A percentile compares a stretch with the other conserved stretches of the same genome.
These are phyloP conservation scores for Chlorella sp. DNA, from an alignment of 139 green algal species.

Conservation along the genomic window DNA sequence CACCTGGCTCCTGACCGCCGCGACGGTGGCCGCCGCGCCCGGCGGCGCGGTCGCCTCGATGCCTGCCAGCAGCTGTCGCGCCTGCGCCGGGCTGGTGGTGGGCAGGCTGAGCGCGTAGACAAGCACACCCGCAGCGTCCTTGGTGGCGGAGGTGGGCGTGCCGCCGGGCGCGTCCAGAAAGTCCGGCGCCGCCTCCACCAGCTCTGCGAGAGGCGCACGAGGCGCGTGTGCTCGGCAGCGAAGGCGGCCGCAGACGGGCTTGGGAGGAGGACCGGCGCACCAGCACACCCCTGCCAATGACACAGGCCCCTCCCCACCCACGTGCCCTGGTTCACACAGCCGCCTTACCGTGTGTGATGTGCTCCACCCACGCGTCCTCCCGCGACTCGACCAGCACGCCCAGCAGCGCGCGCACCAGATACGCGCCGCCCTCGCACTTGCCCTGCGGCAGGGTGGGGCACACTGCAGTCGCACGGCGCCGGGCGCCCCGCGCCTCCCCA, in stretches of 20 bases:
- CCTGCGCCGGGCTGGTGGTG: no score
- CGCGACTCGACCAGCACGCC: neutral
- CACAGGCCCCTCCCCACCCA: neutral
- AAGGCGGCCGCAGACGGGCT: neutral
- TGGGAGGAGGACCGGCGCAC: neutral
- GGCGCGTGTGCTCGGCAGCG: neutral
- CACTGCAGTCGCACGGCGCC: neutral
- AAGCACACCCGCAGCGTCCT: no score
- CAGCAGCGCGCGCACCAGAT: constrained; percentile 15
- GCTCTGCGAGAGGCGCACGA: neutral
- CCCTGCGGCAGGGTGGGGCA: neutral
- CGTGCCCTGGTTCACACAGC: no score
- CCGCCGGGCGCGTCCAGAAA: no score
- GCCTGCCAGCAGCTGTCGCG: no score
- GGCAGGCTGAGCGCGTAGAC: no score
- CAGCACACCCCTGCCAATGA: neutral
- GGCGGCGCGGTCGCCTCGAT: no score
- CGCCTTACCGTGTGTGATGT: constrained; percentile 9
- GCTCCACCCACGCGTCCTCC: constrained; percentile 26
- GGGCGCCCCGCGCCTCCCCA: neutral
- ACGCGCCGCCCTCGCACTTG: neutral
- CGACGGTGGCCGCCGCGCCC: no score
- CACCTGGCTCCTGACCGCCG: no score
- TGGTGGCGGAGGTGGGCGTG: no score
- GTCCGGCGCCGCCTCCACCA: constrained; percentile 3